Conservation (phyloP, 305 asterid species). For the Fraxinus dipetala region DNA sequence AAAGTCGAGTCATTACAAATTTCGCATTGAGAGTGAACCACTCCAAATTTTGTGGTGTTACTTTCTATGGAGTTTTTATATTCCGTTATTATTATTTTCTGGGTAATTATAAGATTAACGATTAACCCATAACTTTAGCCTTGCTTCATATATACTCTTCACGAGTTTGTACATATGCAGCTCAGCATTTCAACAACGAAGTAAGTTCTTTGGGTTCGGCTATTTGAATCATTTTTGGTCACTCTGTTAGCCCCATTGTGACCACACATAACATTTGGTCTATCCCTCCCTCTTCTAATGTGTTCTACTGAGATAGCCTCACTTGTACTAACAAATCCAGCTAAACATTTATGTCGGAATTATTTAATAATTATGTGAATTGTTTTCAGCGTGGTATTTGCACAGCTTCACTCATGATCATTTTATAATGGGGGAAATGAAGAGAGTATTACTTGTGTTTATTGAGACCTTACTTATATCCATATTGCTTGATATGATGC, state of each 20-base stretch:
- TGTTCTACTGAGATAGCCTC: background rate
- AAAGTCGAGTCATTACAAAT: background rate
- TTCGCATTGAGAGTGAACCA: background rate
- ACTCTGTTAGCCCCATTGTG: background rate
- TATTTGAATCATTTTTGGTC: background rate
- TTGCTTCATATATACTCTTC: background rate
- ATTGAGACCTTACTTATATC: constrained; percentile 1
- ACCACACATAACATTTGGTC: background rate
- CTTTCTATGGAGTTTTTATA: background rate
- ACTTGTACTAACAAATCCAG: background rate
- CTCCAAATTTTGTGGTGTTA: background rate
- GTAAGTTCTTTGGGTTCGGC: background rate
- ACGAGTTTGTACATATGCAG: background rate
- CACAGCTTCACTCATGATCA: background rate
- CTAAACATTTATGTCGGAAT: background rate
- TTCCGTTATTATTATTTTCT: background rate
- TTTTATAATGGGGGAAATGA: background rate
- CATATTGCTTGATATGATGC: constrained; percentile 25
- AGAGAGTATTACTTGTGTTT: background rate
- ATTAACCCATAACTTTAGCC: background rate
- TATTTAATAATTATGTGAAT: background rate
- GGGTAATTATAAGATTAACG: background rate
- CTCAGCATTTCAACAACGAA: background rate
- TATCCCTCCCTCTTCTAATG: background rate
- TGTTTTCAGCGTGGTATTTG: background rate